Conservation (phyloP, 768 basidiomycete species). For the Termitomyces sp. region DNA sequence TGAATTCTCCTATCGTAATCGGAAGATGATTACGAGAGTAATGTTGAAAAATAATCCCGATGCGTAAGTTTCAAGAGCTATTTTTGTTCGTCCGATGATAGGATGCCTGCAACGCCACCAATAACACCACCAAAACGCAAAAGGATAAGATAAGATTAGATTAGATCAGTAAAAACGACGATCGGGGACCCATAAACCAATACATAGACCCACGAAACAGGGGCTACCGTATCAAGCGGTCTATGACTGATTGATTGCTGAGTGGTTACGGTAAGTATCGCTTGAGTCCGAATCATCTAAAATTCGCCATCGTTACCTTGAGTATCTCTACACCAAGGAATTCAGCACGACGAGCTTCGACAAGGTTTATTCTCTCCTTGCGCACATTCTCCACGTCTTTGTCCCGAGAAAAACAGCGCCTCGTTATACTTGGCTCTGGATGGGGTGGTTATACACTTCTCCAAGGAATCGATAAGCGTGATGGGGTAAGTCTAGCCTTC, state of each 20-base stretch:
- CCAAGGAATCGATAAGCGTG: slow-evolving; percentile 63
- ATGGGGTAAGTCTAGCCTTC: slow-evolving; percentile 44
- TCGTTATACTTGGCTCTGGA: slow-evolving; percentile 70
- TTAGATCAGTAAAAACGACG: background rate
- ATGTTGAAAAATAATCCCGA: no score
- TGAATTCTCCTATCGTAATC: no score
- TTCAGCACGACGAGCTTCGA: background rate
- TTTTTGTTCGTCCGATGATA: no score
- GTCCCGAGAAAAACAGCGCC: slow-evolving; percentile 28
- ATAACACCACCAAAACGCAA: no score
- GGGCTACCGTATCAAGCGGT: background rate
- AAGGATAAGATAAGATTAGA: no score
- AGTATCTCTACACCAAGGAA: background rate
- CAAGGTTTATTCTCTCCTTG: background rate
- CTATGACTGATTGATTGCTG: background rate
- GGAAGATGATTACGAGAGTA: no score
- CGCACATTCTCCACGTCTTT: slow-evolving; percentile 4
- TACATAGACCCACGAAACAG: background rate
- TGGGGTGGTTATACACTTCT: slow-evolving; percentile 77
- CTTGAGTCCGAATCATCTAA: background rate
- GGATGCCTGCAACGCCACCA: no score
- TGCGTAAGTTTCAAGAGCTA: no score
- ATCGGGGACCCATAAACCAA: no score
- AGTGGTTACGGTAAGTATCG: slow-evolving; percentile 3
- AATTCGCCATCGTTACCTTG: background rate